Evolutionary conservation across 2,329 filamentous ascomycete species (phyloP), one percentile per base, ranked within the genome.

Genomic region (Fusarium sp.): DNA sequence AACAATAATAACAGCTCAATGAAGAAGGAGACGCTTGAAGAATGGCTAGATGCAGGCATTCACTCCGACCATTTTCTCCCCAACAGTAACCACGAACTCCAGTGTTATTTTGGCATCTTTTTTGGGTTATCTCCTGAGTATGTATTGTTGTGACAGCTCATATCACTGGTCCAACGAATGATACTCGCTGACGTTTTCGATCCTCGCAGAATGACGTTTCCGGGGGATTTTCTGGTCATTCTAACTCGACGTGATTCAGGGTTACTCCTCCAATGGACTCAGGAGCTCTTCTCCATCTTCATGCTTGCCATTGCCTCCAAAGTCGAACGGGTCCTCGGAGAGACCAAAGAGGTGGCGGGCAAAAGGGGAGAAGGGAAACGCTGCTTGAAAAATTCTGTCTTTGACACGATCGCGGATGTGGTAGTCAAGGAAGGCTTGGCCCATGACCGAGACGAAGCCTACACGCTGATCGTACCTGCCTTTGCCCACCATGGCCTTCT

Each of bases 61-160:
- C 6, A 1, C 34, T 6, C 1, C 13, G 5, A 16, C 14, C 6
- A 35, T 35, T 0, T 35, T 16, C 1, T 16, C 1, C 6, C 5
- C 11, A 5, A 2, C 11, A 6, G 5, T 14, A 5, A 14, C 13
- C 6, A 14, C 34, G 13, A 6, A 5, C 14, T 35, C 2, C 3
- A 14, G 2, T 16, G 35, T 37, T 37, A 37, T 37, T 14, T 37
- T 18, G 35, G 35, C 14, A 18, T 37, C 2, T 18, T 37, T 8
- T 14, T 37, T 37, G 3, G 6, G 6, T 18, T 6, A 18, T 0
- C 14, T 18, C 6, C 3, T 8, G 1, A 8, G 35, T 37, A 18
- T 37, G 35, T 37, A 35, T 16, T 4, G 14, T 16, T 6, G 14
- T 35, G 6, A 7, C 34, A 35, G 6, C 14, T 16, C 6, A 35